Evolutionary conservation across 164 flowering plant genomes (phyloP), one percentile per base, ranked within the genome.

Genomic region (Sedum album): DNA sequence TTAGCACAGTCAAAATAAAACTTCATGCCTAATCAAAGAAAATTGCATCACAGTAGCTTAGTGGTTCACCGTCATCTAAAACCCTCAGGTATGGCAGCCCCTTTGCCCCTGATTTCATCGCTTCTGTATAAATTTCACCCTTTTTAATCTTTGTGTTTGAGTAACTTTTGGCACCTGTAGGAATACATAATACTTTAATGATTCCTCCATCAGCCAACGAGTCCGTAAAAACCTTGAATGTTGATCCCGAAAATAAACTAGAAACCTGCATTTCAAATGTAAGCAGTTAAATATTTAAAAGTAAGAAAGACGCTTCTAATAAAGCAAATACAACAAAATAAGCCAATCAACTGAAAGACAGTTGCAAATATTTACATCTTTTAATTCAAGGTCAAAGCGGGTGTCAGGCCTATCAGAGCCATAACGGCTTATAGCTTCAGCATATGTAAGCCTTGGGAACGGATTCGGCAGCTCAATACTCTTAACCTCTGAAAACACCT

Each of bases 61-160:
- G 18, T 23, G 35, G 5, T 33, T 74, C 86, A 93, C 97, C 97
- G 78, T 81, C 77, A 70, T 80, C 82, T 75, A 80, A 75, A 60
- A 91, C 85, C 85, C 88, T 93, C 66, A 93, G 85, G 79, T 88
- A 93, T 67, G 96, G 98, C 71, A 93, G 84, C 66, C 98, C 98
- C 86, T 82, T 88, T 2, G 98, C 97, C 69, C 97, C 97, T 76
- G 97, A 89, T 78, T 84, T 88, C 23, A 89, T 77, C 61, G 93
- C 96, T 80, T 90, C 93, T 73, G 66, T 83, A 74, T 84, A 88
- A 44, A 93, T 70, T 66, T 86, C 97, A 73, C 98, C 98, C 75
- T 91, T 93, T 73, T 88, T 93, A 49, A 93, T 87, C 72, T 94
- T 82, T 46, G 96, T 80, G 70, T 93, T 93, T 64, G 98, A 91